Evolutionary conservation across 169 alveolate species (phyloP), one percentile per base, ranked within the genome.

Genomic region (Plasmodium chabaudi): DNA sequence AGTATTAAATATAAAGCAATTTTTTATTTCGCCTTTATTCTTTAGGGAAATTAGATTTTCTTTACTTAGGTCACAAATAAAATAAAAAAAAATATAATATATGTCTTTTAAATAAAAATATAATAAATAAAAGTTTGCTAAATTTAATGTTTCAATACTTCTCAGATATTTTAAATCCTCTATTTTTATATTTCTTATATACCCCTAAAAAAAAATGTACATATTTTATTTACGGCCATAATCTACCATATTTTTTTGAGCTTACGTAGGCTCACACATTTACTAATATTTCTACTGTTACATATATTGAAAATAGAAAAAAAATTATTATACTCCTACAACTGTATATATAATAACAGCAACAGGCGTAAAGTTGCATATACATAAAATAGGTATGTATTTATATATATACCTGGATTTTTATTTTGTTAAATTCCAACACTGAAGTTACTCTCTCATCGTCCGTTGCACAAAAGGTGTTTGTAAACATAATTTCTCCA

Each of bases 1-100:
- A 9, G 89, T 77, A 17, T 77, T 77, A 77, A 59, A 77, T 19
- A 77, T 42, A n/a, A 77, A 77, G 46, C 21, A 27, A 56, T 77
- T 77, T 51, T 69, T 63, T 55, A 61, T 44, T 10, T 13, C 5
- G 25, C 34, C 89, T 57, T 44, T 17, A 9, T 64, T 59, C 12
- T 34, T 12, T 25, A 64, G 23, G 42, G 5, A 0, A 9, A 42
- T 15, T 9, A 6, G 17, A 6, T 60, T 72, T 15, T 73, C 87
- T 15, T 49, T 46, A 64, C 63, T 68, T 3, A 77, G 4, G n/a
- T 27, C 47, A 49, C 27, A 10, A 25, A 77, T 69, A 57, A 19
- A 77, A 42, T 64, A 47, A 7, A 77, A 44, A 27, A 77, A 77
- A 64, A 77, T 77, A 34, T 23, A 77, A 27, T 55, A 77, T 42